These are phyloP conservation scores for Gossypium rotundifolium DNA, from an alignment of 345 rosid species.

Conservation along the genomic window DNA sequence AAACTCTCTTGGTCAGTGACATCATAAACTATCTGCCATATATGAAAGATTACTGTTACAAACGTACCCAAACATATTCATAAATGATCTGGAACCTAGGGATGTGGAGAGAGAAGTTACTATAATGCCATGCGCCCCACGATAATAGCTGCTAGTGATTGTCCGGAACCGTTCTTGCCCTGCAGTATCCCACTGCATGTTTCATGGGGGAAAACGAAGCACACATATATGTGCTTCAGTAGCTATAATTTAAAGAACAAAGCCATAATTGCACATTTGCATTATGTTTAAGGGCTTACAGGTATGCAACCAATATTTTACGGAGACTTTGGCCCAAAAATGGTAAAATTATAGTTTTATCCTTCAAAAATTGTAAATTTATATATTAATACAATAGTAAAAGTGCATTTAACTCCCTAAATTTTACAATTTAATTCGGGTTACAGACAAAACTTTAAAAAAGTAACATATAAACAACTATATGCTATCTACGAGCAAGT, in stretches of 20 bases:
- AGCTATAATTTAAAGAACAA: too few relatives aligned
- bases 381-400: too few relatives aligned
- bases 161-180: conserved; percentile 95
- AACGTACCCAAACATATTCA: not conserved
- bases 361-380: too few relatives aligned
- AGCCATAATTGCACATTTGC: too few relatives aligned
- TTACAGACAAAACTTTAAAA: too few relatives aligned
- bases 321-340: too few relatives aligned
- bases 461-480: too few relatives aligned
- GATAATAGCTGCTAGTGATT: conserved; percentile 85
- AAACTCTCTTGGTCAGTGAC: conserved; percentile 81
- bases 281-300: too few relatives aligned
- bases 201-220: not conserved
- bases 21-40: conserved; percentile 63
- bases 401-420: too few relatives aligned
- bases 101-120: conserved; percentile 25
- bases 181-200: conserved; percentile 84
- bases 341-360: too few relatives aligned
- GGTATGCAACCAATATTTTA: too few relatives aligned
- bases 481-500: not conserved
- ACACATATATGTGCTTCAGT: not conserved
- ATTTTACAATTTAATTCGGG: too few relatives aligned
- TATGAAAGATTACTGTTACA: not conserved
- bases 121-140: conserved; percentile 93
- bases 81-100: not conserved